Percentiles rank a stretch among this genome's conserved stretches.
Evolutionary conservation across 352 stramenopile genomes (phyloP).

Genomic region (Thraustochytrium sp.): DNA sequence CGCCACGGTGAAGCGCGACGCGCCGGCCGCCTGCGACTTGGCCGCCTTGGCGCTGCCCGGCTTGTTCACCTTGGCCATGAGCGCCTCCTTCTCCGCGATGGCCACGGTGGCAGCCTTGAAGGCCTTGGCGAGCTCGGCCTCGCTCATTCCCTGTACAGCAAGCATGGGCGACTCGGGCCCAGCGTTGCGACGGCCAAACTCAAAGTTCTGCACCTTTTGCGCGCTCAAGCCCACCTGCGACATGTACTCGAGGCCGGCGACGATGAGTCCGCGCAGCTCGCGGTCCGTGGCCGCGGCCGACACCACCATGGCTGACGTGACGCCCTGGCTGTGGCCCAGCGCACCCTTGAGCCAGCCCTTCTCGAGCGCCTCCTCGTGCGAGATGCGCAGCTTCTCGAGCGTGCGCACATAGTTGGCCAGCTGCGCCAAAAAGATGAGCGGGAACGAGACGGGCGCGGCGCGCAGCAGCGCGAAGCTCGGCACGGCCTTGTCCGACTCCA

Average conservation of each 20-base stretch:
- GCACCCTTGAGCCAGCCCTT: slow-evolving; percentile 52
- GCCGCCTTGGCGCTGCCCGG: background rate
- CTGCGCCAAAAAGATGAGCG: slow-evolving; percentile 67
- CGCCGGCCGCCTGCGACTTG: background rate
- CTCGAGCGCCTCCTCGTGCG: slow-evolving; percentile 60
- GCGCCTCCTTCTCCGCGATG: background rate
- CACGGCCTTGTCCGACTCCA: slow-evolving; percentile 45
- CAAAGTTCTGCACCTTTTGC: slow-evolving; percentile 49
- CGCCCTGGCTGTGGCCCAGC: slow-evolving; percentile 69
- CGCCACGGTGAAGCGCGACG: slow-evolving; percentile 57
- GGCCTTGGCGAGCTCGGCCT: slow-evolving; percentile 58
- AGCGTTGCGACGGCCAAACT: slow-evolving; percentile 49
- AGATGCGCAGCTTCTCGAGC: slow-evolving; percentile 56
- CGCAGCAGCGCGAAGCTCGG: slow-evolving; percentile 48
- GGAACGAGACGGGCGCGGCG: slow-evolving; percentile 66
- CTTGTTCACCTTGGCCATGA: background rate
- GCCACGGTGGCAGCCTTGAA: slow-evolving; percentile 53
- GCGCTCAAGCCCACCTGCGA: slow-evolving; percentile 64
- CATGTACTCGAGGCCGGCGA: slow-evolving; percentile 67
- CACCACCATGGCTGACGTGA: slow-evolving; percentile 66
- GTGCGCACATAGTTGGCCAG: slow-evolving; percentile 68
- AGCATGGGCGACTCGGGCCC: slow-evolving; percentile 63
- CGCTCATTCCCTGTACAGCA: slow-evolving; percentile 58
- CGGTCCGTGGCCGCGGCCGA: slow-evolving; percentile 63
- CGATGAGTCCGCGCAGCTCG: slow-evolving; percentile 52